Evolutionary conservation across 495 filamentous ascomycete species (phyloP).

Genomic region (Letharia columbiana): DNA sequence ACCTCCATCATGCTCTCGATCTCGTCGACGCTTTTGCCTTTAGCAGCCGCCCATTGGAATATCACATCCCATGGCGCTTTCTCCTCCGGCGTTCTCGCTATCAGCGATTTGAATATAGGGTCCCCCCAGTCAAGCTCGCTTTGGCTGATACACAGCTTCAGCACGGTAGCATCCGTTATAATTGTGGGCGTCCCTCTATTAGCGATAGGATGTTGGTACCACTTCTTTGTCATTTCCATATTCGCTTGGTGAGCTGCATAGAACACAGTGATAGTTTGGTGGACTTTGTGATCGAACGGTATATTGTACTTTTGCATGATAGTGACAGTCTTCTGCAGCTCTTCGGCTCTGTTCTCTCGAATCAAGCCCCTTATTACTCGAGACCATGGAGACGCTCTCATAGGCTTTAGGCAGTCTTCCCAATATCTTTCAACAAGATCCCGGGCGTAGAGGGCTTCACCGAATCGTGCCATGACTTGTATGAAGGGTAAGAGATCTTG

Average conservation of each 20-base stretch:
- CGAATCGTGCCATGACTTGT: constrained; percentile 48
- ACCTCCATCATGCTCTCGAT: constrained; percentile 59
- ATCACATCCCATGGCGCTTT: constrained; percentile 54
- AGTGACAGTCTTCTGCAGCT: constrained; percentile 33
- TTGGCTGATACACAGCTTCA: constrained; percentile 50
- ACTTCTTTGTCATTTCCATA: constrained; percentile 46
- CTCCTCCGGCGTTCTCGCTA: constrained; percentile 40
- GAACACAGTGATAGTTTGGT: constrained; percentile 44
- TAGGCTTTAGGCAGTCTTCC: constrained; percentile 27
- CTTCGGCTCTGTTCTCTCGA: constrained; percentile 45
- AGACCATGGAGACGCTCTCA: constrained; percentile 45
- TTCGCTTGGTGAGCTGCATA: constrained; percentile 40
- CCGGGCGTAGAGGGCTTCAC: constrained; percentile 50
- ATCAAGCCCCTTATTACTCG: constrained; percentile 58
- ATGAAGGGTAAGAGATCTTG: constrained; percentile 45
- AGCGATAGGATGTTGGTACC: constrained; percentile 55
- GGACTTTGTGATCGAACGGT: constrained; percentile 30
- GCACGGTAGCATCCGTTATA: constrained; percentile 40
- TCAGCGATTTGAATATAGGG: constrained; percentile 50
- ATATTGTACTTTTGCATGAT: constrained; percentile 28
- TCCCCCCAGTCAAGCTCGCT: constrained; percentile 55
- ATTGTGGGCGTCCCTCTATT: constrained; percentile 34
- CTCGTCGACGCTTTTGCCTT: constrained; percentile 60
- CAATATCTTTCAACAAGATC: constrained; percentile 41
- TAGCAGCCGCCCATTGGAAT: constrained; percentile 67